Conservation (phyloP, 768 basidiomycete genomes). For the Holtermanniella nyarrowii region DNA sequence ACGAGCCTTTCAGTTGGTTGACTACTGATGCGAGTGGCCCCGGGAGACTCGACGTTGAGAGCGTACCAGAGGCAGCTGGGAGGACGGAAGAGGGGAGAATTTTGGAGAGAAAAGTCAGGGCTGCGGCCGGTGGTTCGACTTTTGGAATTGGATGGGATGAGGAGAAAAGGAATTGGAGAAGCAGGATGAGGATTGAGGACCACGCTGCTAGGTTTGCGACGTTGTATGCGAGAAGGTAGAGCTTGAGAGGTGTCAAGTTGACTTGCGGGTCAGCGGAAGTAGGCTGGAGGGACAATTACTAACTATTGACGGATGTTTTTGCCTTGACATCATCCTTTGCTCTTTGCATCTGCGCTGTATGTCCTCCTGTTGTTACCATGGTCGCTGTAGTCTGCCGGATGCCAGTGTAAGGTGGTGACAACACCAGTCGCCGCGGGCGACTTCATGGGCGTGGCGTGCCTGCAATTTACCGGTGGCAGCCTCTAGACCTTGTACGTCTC, state of each 20-base stretch:
- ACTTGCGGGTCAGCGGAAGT: no score
- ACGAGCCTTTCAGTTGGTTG: slow-evolving; percentile 51
- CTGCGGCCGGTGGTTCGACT: slow-evolving; percentile 4
- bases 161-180: slow-evolving; percentile 42
- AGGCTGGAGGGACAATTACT: no score
- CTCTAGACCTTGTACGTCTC: no score
- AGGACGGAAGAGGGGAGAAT: slow-evolving; percentile 27
- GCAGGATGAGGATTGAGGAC: slow-evolving; percentile 56
- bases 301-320: no score
- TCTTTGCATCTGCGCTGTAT: no score
- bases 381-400: no score
- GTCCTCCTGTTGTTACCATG: no score
- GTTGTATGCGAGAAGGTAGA: slow-evolving; percentile 74
- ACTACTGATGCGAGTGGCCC: slow-evolving; percentile 37
- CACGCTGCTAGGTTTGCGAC: slow-evolving; percentile 62
- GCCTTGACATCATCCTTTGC: no score
- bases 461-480: no score
- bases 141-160: slow-evolving; percentile 40
- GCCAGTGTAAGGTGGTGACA: no score
- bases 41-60: slow-evolving; percentile 4
- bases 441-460: no score
- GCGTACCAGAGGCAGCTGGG: slow-evolving; percentile 22
- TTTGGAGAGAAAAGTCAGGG: background rate
- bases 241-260: slow-evolving; percentile 19
- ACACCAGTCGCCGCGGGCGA: no score